A percentile compares a stretch with the other conserved stretches of the same genome.
These are phyloP conservation scores for Lactifluus piperatus DNA, from an alignment of 768 basidiomycete genomes.

Conservation along the genomic window DNA sequence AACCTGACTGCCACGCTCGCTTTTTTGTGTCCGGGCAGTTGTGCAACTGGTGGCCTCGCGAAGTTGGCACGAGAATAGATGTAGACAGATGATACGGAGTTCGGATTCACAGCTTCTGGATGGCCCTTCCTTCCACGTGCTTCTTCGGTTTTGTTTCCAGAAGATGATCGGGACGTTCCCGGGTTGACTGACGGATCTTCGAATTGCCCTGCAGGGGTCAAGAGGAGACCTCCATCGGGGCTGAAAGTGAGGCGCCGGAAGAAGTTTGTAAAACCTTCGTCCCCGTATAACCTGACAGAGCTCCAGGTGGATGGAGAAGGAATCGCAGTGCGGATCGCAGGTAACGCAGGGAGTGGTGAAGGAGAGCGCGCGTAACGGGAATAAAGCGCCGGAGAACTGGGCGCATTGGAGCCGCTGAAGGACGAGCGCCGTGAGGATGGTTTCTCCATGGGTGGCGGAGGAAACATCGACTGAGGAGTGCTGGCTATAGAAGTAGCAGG, in stretches of 20 bases:
- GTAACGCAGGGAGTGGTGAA: slow-evolving; percentile 86
- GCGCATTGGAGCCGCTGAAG: slow-evolving; percentile 75
- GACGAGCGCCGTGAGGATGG: slow-evolving; percentile 56
- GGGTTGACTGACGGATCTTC: slow-evolving; percentile 74
- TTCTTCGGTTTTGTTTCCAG: slow-evolving; percentile 30
- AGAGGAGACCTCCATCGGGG: slow-evolving; percentile 85
- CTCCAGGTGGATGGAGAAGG: slow-evolving; percentile 46
- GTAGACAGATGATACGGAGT: slow-evolving; percentile 64
- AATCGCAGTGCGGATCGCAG: slow-evolving; percentile 74
- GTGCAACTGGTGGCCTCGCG: slow-evolving; percentile 85
- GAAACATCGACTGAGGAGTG: slow-evolving; percentile 50
- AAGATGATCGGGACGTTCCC: slow-evolving; percentile 26
- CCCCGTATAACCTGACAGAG: slow-evolving; percentile 80
- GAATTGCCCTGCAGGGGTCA: slow-evolving; percentile 96
- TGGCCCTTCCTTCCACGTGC: slow-evolving; percentile 50
- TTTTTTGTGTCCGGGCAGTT: slow-evolving; percentile 93
- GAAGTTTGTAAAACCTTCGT: slow-evolving; percentile 92
- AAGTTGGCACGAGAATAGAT: slow-evolving; percentile 96
- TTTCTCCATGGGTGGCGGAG: slow-evolving; percentile 56
- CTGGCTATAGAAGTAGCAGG: slow-evolving; percentile 63
- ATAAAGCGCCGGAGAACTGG: slow-evolving; percentile 54
- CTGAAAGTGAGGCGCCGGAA: slow-evolving; percentile 92
- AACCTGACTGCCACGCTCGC: slow-evolving; percentile 91
- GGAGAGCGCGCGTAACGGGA: slow-evolving; percentile 72
- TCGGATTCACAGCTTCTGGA: slow-evolving; percentile 32